Evolutionary conservation across 176 grass and related monocot species (phyloP).

Genomic region (Tuctoria greenei): DNA sequence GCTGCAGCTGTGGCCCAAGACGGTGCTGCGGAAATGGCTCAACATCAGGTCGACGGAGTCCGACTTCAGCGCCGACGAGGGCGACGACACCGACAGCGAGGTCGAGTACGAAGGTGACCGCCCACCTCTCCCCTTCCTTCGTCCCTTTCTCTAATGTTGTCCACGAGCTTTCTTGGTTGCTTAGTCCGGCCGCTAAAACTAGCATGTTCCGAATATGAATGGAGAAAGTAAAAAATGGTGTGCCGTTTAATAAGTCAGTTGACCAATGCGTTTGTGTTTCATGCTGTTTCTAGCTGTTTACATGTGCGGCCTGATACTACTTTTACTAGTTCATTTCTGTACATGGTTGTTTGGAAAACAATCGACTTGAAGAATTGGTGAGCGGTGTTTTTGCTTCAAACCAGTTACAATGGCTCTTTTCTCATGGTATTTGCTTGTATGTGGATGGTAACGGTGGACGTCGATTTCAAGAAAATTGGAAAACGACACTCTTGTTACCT

Average conservation of each 20-base stretch:
- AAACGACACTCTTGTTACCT: not conserved
- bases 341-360: not conserved
- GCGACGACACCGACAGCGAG: constrained; percentile 71
- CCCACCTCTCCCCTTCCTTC: not conserved
- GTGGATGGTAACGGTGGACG: not conserved
- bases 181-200: not conserved
- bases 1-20: constrained; percentile 85
- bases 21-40: constrained; percentile 89
- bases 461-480: not conserved
- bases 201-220: not conserved
- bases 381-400: not conserved
- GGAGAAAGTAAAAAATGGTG: not conserved
- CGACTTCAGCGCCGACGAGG: constrained; percentile 93
- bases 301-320: not conserved
- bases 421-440: not conserved
- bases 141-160: not conserved
- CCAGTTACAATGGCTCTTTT: not conserved
- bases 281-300: not conserved
- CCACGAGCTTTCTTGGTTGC: not conserved
- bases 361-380: not conserved
- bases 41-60: constrained; percentile 83
- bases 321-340: not conserved
- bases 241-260: not conserved
- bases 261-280: constrained; percentile 9
- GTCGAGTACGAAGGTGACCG: constrained; percentile 67